Base-by-base conservation (phyloP, 2,329 filamentous ascomycete genomes). In the Penicillium brasilianum region DNA sequence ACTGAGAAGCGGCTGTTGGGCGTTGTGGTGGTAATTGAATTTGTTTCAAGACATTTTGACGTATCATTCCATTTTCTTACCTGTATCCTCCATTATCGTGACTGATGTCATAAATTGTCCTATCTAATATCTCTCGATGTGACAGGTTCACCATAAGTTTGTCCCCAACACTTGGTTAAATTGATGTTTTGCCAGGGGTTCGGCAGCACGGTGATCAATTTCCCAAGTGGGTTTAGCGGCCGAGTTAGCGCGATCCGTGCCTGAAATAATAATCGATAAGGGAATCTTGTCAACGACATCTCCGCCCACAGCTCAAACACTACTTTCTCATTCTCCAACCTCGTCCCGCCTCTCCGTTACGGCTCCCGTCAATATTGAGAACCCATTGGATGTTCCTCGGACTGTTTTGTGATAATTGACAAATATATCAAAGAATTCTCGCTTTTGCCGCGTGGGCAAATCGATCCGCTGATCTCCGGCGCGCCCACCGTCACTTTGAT, bases 21-120 rank as follows among this genome's bases (percentile, higher is more conserved):
- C 44, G 41, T 64, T 62, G 60, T 59, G 58, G 58, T 60, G 60
- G 61, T 59, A 60, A 63, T 60, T 25, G 44, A 44, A 37, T 61
- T 34, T n/a, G n/a, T 50, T 57, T 37, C 11, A n/a, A 16, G 49
- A 37, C 30, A 48, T n/a, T 8, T 48, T 48, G 39, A 43, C 11
- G 32, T 3, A 41, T 30, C 16, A 30, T n/a, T 48, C 8, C 10
- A 28, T 3, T 28, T 48, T 30, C 14, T 6, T 28, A 9, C 16
- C 2, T 30, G n/a, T 48, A 2, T 30, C 13, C 25, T 25, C 4
- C 7, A 10, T 28, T 1, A n/a, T 30, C 4, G 14, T 11, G 16
- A 30, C 25, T 30, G 25, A 30, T 46, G 43, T 30, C 44, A 48
- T 48, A 4, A 9, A 30, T 30, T 25, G n/a, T 11, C 8, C 3